Evolutionary conservation across 2,329 filamentous ascomycete species (phyloP).

Genomic region (Aspergillus niger): DNA sequence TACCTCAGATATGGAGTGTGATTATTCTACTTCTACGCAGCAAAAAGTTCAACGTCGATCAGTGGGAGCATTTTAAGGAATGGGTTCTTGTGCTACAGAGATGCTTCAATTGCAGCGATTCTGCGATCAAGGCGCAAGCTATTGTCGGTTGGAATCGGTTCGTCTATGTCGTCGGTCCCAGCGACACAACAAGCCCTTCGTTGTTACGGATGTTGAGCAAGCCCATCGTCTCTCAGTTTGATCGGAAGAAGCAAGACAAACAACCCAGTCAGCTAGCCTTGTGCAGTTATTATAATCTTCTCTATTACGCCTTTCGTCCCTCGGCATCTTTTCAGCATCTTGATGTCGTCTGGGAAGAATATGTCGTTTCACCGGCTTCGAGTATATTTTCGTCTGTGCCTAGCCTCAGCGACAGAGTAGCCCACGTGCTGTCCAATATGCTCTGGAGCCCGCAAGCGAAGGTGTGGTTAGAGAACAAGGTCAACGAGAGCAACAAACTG

Average conservation of each 20-base stretch:
- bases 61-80: slow-evolving; percentile 71
- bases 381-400: slow-evolving; percentile 55
- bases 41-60: slow-evolving; percentile 58
- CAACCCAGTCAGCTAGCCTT: slow-evolving; percentile 62
- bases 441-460: slow-evolving; percentile 54
- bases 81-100: slow-evolving; percentile 80
- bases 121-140: slow-evolving; percentile 70
- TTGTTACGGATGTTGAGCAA: slow-evolving; percentile 67
- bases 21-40: slow-evolving; percentile 74
- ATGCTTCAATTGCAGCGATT: slow-evolving; percentile 80
- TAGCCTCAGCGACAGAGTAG: slow-evolving; percentile 62
- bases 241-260: slow-evolving; percentile 61
- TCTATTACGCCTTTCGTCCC: slow-evolving; percentile 81
- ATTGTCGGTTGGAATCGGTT: slow-evolving; percentile 85
- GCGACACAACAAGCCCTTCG: slow-evolving; percentile 57
- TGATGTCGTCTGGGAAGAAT: slow-evolving; percentile 76
- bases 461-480: slow-evolving; percentile 74
- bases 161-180: slow-evolving; percentile 70
- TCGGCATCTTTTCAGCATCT: slow-evolving; percentile 65
- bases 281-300: slow-evolving; percentile 74
- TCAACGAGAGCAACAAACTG: slow-evolving; percentile 61
- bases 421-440: slow-evolving; percentile 71
- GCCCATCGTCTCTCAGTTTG: slow-evolving; percentile 69
- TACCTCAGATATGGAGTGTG: slow-evolving; percentile 88
- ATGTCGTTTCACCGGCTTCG: slow-evolving; percentile 65